These are phyloP conservation scores for Sphaerostilbella broomeana DNA, from an alignment of 2,329 filamentous ascomycete genomes.

Conservation along the genomic window DNA sequence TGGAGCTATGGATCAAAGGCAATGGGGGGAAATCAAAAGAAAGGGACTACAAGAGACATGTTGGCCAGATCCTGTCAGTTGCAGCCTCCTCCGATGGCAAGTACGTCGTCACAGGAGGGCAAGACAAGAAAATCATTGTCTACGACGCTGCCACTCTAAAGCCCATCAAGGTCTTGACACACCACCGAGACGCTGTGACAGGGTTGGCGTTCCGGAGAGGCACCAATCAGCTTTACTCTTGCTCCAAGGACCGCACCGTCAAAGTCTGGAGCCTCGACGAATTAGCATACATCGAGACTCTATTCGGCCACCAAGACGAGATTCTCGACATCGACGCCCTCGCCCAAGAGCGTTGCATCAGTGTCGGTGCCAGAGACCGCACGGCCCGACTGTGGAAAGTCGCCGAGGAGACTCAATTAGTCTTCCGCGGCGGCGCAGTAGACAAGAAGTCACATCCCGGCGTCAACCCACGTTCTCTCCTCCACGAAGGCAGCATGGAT, in stretches of 20 bases:
- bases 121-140: slow-evolving; percentile 76
- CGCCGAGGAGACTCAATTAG: slow-evolving; percentile 87
- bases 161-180: slow-evolving; percentile 76
- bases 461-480: slow-evolving; percentile 46
- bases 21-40: slow-evolving; percentile 55
- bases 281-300: slow-evolving; percentile 86
- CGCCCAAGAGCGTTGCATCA: slow-evolving; percentile 81
- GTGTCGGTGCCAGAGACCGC: slow-evolving; percentile 82
- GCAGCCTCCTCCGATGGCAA: slow-evolving; percentile 85
- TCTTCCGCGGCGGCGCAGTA: slow-evolving; percentile 78
- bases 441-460: slow-evolving; percentile 42
- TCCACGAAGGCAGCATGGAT: slow-evolving; percentile 81
- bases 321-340: slow-evolving; percentile 79
- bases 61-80: slow-evolving; percentile 71
- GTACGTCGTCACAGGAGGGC: slow-evolving; percentile 83
- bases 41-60: slow-evolving; percentile 67
- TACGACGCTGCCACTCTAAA: slow-evolving; percentile 77
- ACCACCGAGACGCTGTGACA: slow-evolving; percentile 84
- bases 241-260: slow-evolving; percentile 84
- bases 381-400: slow-evolving; percentile 96
- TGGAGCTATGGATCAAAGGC: slow-evolving; percentile 57
- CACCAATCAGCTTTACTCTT: slow-evolving; percentile 88
- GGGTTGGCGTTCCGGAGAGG: slow-evolving; percentile 78
- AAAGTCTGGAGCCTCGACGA: slow-evolving; percentile 94
- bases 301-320: slow-evolving; percentile 92